Percentiles rank a stretch among this genome's conserved stretches.
phyloP scores from a whole-genome alignment of 2,329 filamentous ascomycete genomes.

The Parastagonospora nodorum region DNA sequence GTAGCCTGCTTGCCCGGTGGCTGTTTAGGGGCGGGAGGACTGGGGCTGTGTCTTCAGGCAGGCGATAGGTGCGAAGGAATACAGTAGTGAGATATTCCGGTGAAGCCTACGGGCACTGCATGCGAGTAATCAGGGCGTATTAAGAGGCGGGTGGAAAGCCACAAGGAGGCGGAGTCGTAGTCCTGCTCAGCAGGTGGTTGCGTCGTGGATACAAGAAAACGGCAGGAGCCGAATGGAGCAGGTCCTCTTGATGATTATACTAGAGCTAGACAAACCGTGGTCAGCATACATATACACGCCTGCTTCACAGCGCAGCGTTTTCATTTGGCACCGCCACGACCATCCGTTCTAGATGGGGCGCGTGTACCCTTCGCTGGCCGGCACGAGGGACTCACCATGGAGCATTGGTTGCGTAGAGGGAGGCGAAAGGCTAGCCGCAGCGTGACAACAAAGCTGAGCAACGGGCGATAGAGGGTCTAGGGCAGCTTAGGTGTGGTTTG shows the following conservation, averaged over 20 bases:
- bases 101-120: slow-evolving; percentile 30
- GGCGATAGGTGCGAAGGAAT: slow-evolving; percentile 34
- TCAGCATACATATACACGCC: neutral
- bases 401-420: slow-evolving; percentile 8
- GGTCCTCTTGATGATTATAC: neutral
- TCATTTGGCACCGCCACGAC: neutral
- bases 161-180: slow-evolving; percentile 2
- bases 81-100: slow-evolving; percentile 34
- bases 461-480: neutral
- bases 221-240: neutral
- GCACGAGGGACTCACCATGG: slow-evolving; percentile 5
- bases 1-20: slow-evolving; percentile 22
- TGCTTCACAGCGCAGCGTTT: neutral
- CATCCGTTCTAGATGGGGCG: slow-evolving; percentile 9
- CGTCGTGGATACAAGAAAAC: neutral
- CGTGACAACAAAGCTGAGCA: slow-evolving; percentile 4
- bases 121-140: slow-evolving; percentile 20
- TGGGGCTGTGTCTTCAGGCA: slow-evolving; percentile 18
- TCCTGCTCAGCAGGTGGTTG: neutral
- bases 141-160: slow-evolving; percentile 9
- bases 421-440: slow-evolving; percentile 11
- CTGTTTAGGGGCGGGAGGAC: slow-evolving; percentile 7
- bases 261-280: neutral
- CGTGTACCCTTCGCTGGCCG: slow-evolving; percentile 4
- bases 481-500: slow-evolving; percentile 2